phyloP scores from a whole-genome alignment of 2,329 filamentous ascomycete species.

The Aspergillus brasiliensis region DNA sequence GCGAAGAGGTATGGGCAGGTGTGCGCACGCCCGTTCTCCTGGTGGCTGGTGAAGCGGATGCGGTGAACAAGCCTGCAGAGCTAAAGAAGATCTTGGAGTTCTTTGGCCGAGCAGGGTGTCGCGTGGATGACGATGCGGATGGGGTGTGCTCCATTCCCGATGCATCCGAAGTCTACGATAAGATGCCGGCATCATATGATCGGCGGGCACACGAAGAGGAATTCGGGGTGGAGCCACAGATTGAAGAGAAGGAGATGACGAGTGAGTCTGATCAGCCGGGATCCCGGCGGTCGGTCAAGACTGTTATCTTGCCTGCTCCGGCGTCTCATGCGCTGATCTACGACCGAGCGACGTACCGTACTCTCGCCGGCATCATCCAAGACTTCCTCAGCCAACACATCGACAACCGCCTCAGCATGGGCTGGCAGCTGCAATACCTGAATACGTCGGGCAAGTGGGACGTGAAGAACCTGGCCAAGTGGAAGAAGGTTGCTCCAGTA shows the following conservation, averaged over 20 bases:
- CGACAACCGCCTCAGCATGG: conserved; percentile 75
- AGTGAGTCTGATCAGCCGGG: conserved; percentile 1
- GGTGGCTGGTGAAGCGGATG: conserved; percentile 75
- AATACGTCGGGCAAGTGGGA: conserved; percentile 95
- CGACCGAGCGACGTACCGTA: conserved; percentile 71
- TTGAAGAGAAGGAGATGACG: conserved; percentile 22
- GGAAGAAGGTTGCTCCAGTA: conserved; percentile 77
- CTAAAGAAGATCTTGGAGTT: conserved; percentile 65
- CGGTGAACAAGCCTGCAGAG: conserved; percentile 71
- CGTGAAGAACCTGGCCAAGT: conserved; percentile 93
- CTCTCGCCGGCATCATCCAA: conserved; percentile 77
- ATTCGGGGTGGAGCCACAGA: conserved; percentile 27
- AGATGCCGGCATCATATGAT: conserved; percentile 17
- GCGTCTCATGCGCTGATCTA: conserved; percentile 85
- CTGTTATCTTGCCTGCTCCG: conserved; percentile 70
- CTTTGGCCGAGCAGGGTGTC: conserved; percentile 34
- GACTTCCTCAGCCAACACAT: conserved; percentile 76
- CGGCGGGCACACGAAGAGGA: conserved; percentile 30
- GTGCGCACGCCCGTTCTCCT: conserved; percentile 75
- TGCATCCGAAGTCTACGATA: conserved; percentile 32
- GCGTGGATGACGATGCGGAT: conserved; percentile 27
- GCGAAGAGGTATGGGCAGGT: conserved; percentile 69
- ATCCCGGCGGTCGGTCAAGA: conserved; percentile 62
- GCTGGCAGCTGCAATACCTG: conserved; percentile 89
- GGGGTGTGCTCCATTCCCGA: conserved; percentile 33